Percentiles rank a stretch among this genome's conserved stretches.
phyloP scores from a whole-genome alignment of 345 rosid genomes.

The rapeseed (Brassica napus) region Da-Ae NC_063450.1:47686001-47686500 shows the following conservation, averaged over 20 bases:
- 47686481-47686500: no score
- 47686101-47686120: background rate
- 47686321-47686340: background rate
- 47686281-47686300: slow-evolving; percentile 21
- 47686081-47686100: slow-evolving; percentile 23
- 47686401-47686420: background rate
- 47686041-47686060: slow-evolving; percentile 40
- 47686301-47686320: slow-evolving; percentile 32
- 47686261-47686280: slow-evolving; percentile 26
- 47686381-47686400: slow-evolving; percentile 5
- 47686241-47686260: background rate
- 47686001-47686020: slow-evolving; percentile 46
- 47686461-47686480: no score
- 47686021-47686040: slow-evolving; percentile 16
- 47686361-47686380: background rate
- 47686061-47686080: background rate
- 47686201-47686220: slow-evolving; percentile 29
- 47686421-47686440: background rate
- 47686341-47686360: slow-evolving; percentile 20
- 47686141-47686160: slow-evolving; percentile 22
- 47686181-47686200: slow-evolving; percentile 12
- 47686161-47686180: background rate
- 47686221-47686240: slow-evolving; percentile 17
- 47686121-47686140: slow-evolving; percentile 8
- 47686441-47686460: background rate